Evolutionary conservation across 805 yeast genomes (phyloP).

Genomic region (Priceomyces carsonii): DNA sequence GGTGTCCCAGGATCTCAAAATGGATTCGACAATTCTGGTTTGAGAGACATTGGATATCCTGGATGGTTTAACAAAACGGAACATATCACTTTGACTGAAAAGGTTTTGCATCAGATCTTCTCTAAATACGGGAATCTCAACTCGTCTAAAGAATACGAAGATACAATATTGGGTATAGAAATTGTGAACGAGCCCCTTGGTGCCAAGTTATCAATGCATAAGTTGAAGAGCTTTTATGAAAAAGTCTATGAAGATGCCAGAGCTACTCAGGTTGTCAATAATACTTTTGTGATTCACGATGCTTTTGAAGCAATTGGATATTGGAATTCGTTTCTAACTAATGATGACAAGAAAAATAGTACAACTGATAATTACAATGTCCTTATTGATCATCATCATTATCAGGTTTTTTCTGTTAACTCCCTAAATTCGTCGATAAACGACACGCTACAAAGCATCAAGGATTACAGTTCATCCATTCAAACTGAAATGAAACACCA

Average conservation of each 20-base stretch:
- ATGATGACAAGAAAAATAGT: slow-evolving; percentile 8
- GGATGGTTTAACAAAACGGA: slow-evolving; percentile 35
- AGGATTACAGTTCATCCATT: slow-evolving; percentile 32
- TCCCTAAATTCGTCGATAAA: slow-evolving; percentile 29
- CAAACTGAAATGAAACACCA: slow-evolving; percentile 35
- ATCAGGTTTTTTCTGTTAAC: slow-evolving; percentile 33
- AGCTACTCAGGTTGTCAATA: slow-evolving; percentile 28
- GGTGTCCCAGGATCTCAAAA: slow-evolving; percentile 86
- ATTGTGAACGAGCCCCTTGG: slow-evolving; percentile 42
- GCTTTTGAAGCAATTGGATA: slow-evolving; percentile 58
- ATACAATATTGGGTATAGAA: slow-evolving; percentile 41
- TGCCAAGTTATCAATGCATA: slow-evolving; percentile 19
- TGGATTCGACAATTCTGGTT: slow-evolving; percentile 82
- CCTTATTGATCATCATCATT: slow-evolving; percentile 42
- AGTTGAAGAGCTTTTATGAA: slow-evolving; percentile 28
- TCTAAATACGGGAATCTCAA: slow-evolving; percentile 35
- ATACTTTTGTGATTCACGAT: slow-evolving; percentile 60
- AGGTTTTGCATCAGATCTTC: slow-evolving; percentile 34
- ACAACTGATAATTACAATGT: slow-evolving; percentile 32
- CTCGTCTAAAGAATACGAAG: slow-evolving; percentile 18
- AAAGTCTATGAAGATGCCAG: slow-evolving; percentile 34
- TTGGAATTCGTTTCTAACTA: slow-evolving; percentile 51
- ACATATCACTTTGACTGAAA: slow-evolving; percentile 27
- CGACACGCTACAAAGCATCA: slow-evolving; percentile 30
- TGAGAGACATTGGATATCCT: slow-evolving; percentile 45